Base-by-base conservation (phyloP, 1,284 basidiomycete species). In the Volvariella volvacea region DNA sequence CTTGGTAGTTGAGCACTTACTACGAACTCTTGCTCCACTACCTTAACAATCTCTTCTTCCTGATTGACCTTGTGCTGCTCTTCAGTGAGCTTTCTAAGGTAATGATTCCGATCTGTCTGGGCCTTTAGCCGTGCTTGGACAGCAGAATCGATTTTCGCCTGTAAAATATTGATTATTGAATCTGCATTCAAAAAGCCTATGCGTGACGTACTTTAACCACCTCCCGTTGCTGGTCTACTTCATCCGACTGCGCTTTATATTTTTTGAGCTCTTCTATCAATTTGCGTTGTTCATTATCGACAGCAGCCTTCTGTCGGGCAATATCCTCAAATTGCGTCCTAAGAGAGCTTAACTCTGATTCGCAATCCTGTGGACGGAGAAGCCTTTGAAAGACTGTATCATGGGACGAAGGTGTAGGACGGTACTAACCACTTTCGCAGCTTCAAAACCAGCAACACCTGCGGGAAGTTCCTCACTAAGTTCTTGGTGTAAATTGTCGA, bases 391-490 rank as follows among this genome's bases (percentile, higher is more conserved):
- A 42, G 39, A 34, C 34, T 40, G 48, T 25, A 46, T 20, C 33
- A 46, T 34, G 16, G 25, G 14, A n/a, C 8, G 41, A 10, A 17
- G 30, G 15, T 15, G 12, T 25, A 17, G 12, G 6, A 12, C 8
- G 40, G 39, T 0, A 57, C 63, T 14, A 44, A 78, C 80, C 47
- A 66, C 59, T 55, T 72, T 77, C 33, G 76, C 70, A 44, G 69
- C 73, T 49, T 87, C 74, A 17, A 92, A 67, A 3, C 74, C 79
- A 17, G 78, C 72, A 14, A 92, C 73, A 53, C 80, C 81, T 12
- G 76, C 78, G 1, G 91, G 88, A 53, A 86, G 68, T 22, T 85
- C 83, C 39, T 89, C 83, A 46, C 84, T 83, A 16, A 79, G 73
- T 52, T 87, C 83, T 19, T 79, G 54, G 40, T 68, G 61, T 16